Evolutionary conservation across 2,329 filamentous ascomycete species (phyloP), one percentile per base, ranked within the genome.

Genomic region (Bipolaris gigantea): DNA sequence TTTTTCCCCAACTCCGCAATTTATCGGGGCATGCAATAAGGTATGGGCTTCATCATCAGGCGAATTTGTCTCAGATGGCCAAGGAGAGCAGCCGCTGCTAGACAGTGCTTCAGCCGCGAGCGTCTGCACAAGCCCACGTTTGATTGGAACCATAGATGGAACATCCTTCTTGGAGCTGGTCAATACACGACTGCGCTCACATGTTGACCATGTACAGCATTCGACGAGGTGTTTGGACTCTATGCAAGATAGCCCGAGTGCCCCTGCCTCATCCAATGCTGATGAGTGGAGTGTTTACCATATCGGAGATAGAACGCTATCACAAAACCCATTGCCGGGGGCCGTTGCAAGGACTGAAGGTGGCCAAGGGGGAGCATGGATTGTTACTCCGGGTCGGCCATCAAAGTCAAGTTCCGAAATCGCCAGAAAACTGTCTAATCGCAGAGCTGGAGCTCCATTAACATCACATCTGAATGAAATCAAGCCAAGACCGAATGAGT

Each of bases 331-430:
- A 11, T 21, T n/a, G 27, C 50, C 27, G 4, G 36, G 30, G 36
- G 41, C 23, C 16, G 27, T 48, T 18, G 43, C 43, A 21, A 52
- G 36, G 16, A 11, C 19, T 21, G 21, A 21, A 48, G 5, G 15
- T 27, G 43, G 50, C n/a, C 43, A 48, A 15, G 48, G 43, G 35
- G 23, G 32, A 19, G 42, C 18, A 30, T 52, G 43, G 50, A 36
- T 52, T 5, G 25, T 48, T 39, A 52, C 50, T 10, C 50, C 50
- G 10, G 43, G 50, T 21, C 43, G 50, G 9, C 43, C 16, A 7
- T 34, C 47, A 2, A 10, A 15, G 8, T 30, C 45, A 15, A 39
- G 19, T 39, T 19, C 7, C 36, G 45, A 40, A 30, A 25, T 25
- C 27, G 35, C 45, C 35, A 30, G 23, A 33, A 27, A 16, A 27